These are phyloP conservation scores for Thymus quinquecostatus DNA, from an alignment of 257 asterid species.

Conservation along the genomic window DNA sequence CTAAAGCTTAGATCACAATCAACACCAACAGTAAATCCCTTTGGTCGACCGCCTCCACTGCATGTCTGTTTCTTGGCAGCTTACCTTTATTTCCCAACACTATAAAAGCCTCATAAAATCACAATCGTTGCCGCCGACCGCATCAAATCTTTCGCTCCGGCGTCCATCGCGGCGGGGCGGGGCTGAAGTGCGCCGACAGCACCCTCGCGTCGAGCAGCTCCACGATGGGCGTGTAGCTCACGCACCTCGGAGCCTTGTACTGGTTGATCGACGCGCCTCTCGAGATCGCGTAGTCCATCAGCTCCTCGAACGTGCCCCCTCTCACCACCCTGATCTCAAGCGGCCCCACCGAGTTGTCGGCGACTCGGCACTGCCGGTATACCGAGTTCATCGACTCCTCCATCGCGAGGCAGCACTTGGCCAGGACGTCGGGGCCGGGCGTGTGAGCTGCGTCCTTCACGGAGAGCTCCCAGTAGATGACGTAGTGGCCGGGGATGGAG, in stretches of 20 bases:
- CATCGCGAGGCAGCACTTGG: slow-evolving; percentile 56
- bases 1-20: slow-evolving; percentile 32
- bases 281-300: slow-evolving; percentile 84
- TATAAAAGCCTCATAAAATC: not conserved
- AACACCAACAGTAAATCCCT: slow-evolving; percentile 25
- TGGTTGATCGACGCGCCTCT: slow-evolving; percentile 88
- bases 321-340: slow-evolving; percentile 77
- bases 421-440: slow-evolving; percentile 46
- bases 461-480: slow-evolving; percentile 70
- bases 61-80: slow-evolving; percentile 31
- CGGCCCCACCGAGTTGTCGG: slow-evolving; percentile 78
- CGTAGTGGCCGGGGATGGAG: slow-evolving; percentile 80
- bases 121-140: not conserved
- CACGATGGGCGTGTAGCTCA: slow-evolving; percentile 64
- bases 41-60: slow-evolving; percentile 31
- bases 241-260: slow-evolving; percentile 89
- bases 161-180: slow-evolving; percentile 64
- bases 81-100: not conserved
- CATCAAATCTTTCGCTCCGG: slow-evolving; percentile 37
- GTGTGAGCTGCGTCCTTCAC: slow-evolving; percentile 41
- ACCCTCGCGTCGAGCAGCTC: slow-evolving; percentile 75
- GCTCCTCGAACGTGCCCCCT: slow-evolving; percentile 74
- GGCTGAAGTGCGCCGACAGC: slow-evolving; percentile 65
- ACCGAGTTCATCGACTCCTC: slow-evolving; percentile 77
- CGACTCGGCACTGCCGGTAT: slow-evolving; percentile 74